Percentiles rank a stretch among this genome's conserved stretches.
phyloP scores from a whole-genome alignment of 305 asterid species.

The Rubia balearica region DNA sequence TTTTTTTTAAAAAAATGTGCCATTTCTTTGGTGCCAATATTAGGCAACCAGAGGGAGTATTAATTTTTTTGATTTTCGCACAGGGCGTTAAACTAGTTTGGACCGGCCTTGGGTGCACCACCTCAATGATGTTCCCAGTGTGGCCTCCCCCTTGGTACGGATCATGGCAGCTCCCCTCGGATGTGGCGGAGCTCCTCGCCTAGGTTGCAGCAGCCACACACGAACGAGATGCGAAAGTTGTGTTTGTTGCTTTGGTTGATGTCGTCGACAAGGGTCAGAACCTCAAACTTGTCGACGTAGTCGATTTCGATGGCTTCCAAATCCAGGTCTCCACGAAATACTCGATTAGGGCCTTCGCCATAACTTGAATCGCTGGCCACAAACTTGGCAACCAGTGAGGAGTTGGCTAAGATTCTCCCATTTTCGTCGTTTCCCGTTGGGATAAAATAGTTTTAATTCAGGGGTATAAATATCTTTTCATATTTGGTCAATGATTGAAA shows the following conservation, averaged over 20 bases:
- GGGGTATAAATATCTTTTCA: too few relatives aligned
- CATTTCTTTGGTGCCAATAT: too few relatives aligned
- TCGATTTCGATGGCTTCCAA: slow-evolving; percentile 83
- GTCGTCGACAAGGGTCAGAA: slow-evolving; percentile 80
- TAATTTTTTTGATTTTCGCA: too few relatives aligned
- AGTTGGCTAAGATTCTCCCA: too few relatives aligned
- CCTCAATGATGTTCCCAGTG: slow-evolving; percentile 83
- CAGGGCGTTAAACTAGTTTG: too few relatives aligned
- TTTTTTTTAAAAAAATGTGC: too few relatives aligned
- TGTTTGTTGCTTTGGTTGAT: slow-evolving; percentile 90
- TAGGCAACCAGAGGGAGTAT: too few relatives aligned
- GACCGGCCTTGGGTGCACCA: slow-evolving; percentile 47
- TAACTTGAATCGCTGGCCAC: slow-evolving; percentile 61
- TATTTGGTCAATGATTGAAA: too few relatives aligned
- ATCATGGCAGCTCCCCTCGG: slow-evolving; percentile 99
- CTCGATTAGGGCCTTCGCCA: slow-evolving; percentile 96
- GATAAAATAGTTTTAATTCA: too few relatives aligned
- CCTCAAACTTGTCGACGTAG: slow-evolving; percentile 92
- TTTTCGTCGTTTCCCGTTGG: too few relatives aligned
- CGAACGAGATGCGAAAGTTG: slow-evolving; percentile 93
- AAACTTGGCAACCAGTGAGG: too few relatives aligned
- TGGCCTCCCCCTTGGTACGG: slow-evolving; percentile 96
- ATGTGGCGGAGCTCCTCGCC: slow-evolving; percentile 95
- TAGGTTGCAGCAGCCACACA: slow-evolving; percentile 94
- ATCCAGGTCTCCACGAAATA: slow-evolving; percentile 97